Evolutionary conservation across 768 basidiomycete species (phyloP), one percentile per base, ranked within the genome.

Genomic region (Cystobasidiopsis lactophilus): DNA sequence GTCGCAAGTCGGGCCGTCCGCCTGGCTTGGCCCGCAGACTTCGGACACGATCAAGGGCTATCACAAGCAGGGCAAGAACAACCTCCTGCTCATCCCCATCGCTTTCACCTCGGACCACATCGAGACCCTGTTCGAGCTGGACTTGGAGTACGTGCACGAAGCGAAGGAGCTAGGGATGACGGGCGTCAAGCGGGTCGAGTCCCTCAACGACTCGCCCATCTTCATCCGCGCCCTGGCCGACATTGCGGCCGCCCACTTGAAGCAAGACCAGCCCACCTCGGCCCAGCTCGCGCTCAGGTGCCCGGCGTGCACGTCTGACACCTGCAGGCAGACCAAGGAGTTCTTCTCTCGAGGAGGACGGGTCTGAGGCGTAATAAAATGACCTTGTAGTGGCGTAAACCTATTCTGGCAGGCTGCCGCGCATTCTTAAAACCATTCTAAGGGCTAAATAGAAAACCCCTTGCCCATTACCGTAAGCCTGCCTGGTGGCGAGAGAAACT

Each of bases 71-170:
- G 71, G 71, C 5, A 58, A 69, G 52, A 70, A 71, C 57, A 65
- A 72, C 55, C 59, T 70, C 33, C 63, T 95, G 52, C 70, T 96
- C 37, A 77, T 98, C 5, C 93, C 93, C 0, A 88, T 98, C 57
- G 93, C 93, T 24, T 98, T 98, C 70, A 98, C 93, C 14, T 88
- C 82, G 65, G 93, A 98, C 68, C 93, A 98, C 66, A 96, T 98
- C 62, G 93, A 98, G 72, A 98, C 93, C 23, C 71, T 98, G 47
- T 96, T 83, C 62, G 93, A 98, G 69, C 73, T 96, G 47, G 93
- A 98, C 66, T 66, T 89, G 50, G 93, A 98, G 66, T 93, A 96
- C 63, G 74, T 74, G 53, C 79, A 78, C 68, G 89, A 96, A 68
- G 93, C 83, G 9, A 74, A 74, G 65, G 79, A 91, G 77, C 88